phyloP scores from a whole-genome alignment of 2,329 filamentous ascomycete species.

The Colletotrichum sp. region DNA sequence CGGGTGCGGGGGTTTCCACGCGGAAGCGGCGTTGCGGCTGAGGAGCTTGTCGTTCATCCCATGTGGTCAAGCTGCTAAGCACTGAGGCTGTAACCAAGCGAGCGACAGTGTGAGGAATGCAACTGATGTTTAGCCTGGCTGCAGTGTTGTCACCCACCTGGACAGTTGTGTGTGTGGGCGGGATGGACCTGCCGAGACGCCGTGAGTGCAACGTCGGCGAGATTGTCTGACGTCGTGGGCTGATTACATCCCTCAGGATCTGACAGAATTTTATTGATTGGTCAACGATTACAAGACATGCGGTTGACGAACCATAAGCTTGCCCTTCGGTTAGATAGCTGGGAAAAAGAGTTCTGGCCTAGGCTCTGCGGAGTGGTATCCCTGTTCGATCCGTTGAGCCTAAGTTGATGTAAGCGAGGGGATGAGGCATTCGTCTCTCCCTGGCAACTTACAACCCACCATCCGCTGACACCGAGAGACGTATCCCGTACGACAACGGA shows the following conservation, averaged over 20 bases:
- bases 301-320: background rate
- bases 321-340: background rate
- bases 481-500: background rate
- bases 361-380: background rate
- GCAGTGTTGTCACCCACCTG: background rate
- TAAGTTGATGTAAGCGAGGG: background rate
- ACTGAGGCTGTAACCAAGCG: background rate
- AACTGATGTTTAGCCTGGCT: background rate
- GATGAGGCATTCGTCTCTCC: background rate
- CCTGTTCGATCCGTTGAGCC: background rate
- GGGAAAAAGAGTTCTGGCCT: background rate
- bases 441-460: background rate
- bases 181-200: background rate
- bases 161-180: background rate
- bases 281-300: background rate
- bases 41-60: background rate
- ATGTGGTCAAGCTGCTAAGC: background rate
- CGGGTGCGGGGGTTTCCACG: background rate
- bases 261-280: background rate
- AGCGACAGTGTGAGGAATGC: background rate
- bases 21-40: background rate
- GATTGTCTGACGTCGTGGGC: background rate
- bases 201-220: background rate
- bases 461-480: background rate
- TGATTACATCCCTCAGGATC: background rate